A percentile compares a stretch with the other conserved stretches of the same genome.
phyloP scores from a whole-genome alignment of 1,284 basidiomycete species.

The Melampsora occidentalis region DNA sequence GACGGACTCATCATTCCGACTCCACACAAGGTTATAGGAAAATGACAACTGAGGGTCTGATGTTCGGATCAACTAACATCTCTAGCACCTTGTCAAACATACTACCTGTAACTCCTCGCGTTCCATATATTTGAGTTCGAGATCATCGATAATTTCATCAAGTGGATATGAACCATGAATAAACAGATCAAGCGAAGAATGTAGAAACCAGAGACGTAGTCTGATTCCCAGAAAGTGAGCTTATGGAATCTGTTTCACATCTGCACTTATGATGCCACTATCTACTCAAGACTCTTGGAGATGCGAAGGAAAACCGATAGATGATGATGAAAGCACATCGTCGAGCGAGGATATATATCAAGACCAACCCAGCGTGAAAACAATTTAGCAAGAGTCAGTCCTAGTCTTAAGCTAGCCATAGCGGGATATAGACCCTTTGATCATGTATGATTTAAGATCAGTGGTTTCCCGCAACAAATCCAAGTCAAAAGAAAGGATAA shows the following conservation, averaged over 20 bases:
- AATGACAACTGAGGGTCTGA: background rate
- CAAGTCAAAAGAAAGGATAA: background rate
- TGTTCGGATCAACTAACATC: background rate
- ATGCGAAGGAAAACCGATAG: background rate
- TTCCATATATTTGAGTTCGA: background rate
- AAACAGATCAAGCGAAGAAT: slow-evolving; percentile 5
- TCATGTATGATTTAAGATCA: no score
- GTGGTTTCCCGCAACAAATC: background rate
- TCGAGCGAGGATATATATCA: slow-evolving; percentile 9
- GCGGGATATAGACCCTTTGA: background rate
- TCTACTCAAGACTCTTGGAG: background rate
- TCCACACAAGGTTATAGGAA: background rate
- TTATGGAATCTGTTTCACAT: slow-evolving; percentile 8
- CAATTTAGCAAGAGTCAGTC: slow-evolving; percentile 3
- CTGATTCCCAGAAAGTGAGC: background rate
- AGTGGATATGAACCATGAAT: background rate
- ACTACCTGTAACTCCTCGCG: background rate
- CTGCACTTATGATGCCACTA: background rate
- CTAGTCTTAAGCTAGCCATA: background rate
- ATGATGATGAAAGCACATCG: slow-evolving; percentile 1
- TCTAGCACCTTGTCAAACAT: background rate
- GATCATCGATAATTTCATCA: slow-evolving; percentile 1
- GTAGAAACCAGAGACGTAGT: background rate
- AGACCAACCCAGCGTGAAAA: background rate
- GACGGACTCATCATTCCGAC: slow-evolving; percentile 7